Evolutionary conservation across 805 yeast genomes (phyloP), one percentile per base, ranked within the genome.

Genomic region (Candida ortonii): DNA sequence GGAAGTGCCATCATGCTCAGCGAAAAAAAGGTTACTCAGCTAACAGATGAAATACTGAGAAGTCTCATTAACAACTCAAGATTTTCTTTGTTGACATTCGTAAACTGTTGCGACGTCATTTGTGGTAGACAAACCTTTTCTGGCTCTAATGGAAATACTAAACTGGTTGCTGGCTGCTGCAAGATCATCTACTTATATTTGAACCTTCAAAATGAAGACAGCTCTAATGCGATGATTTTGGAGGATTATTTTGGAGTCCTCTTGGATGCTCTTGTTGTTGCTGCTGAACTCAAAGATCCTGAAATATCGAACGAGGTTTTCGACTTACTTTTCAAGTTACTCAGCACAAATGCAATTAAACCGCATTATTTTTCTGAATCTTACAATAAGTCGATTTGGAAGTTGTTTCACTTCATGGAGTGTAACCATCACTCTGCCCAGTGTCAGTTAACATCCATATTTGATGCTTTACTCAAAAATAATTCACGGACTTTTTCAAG

Each of bases 101-200:
- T 34, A 2, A 34, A 26, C 6, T 15, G 47, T 5, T 50, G 55
- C 20, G 50, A 52, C 30, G 44, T 49, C 6, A 31, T 53, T 7
- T n/a, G n/a, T n/a, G n/a, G n/a, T n/a, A n/a, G n/a, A n/a, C n/a
- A n/a, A n/a, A n/a, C n/a, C n/a, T n/a, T 28, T 10, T 24, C 32
- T 3, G 29, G 22, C 12, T 15, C 26, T 3, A 23, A 20, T n/a
- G 32, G 40, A 7, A 43, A 44, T 28, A 31, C 16, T 23, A 39
- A 36, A 13, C 21, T 46, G 1, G 38, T 46, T 7, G 15, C 46
- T 5, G 59, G 57, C 6, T 46, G 55, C 27, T 34, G 52, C 7
- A 30, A 41, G 10, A 34, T 47, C 9, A 11, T 56, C 8, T 38
- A 36, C 7, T 34, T 31, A 14, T 36, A 41, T 16, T 21, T 52